Evolutionary conservation across 2,329 filamentous ascomycete species (phyloP), one percentile per base, ranked within the genome.

Genomic region (Fusarium sp.): DNA sequence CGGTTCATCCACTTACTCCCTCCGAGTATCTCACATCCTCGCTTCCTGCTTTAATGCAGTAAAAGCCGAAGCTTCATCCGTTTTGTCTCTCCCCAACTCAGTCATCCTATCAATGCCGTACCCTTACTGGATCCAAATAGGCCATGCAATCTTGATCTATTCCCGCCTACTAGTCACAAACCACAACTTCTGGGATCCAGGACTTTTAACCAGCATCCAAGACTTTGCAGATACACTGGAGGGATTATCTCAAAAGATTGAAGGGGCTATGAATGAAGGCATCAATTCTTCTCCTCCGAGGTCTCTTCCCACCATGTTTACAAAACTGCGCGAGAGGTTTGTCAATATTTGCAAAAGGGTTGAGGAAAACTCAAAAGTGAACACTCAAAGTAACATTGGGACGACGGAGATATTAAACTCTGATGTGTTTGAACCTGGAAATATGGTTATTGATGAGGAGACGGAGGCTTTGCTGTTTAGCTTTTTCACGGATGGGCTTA

Each of bases 31-130:
- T 2, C 25, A 67, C 38, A 25, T 66, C 4, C 42, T 66, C 1
- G 42, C 57, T 9, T 67, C 62, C 23, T 62, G 51, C 11, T 46
- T 66, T n/a, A 67, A 44, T 11, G 50, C 64, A 13, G 51, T 66
- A 23, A 66, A 66, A 42, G 56, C 62, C 6, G 27, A 61, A 1
- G 20, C 54, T n/a, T 11, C 44, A 2, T 44, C 20, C n/a, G 61
- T 65, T 13, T 34, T 61, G 0, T 38, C 46, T 4, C 2, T 61
- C 0, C 20, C 27, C 2, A 46, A 49, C 11, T 38, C 62, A 0
- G 25, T 38, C 11, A 53, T 66, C 5, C 23, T 61, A 13, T 65
- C 64, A 10, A 61, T 65, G 31, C 62, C 56, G 8, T 65, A 66
- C 25, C 16, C 49, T 1, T 29, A 66, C 5, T 66, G 56, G 62